These are phyloP conservation scores for Flaveria trinervia DNA, from an alignment of 129 eudicot species.

Conservation along the genomic window DNA sequence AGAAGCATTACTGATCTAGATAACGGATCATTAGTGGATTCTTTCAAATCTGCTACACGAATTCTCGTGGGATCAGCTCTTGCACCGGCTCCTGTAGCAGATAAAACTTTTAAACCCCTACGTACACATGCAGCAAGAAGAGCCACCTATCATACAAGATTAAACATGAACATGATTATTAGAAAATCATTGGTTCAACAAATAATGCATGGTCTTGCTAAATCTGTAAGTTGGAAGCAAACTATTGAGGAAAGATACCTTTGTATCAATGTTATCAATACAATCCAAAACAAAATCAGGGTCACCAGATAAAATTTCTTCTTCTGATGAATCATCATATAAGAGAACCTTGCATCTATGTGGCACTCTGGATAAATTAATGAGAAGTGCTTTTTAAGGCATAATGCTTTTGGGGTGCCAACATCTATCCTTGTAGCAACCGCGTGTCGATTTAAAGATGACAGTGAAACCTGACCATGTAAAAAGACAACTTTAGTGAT, in stretches of 20 bases:
- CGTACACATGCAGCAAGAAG: constrained; percentile 98
- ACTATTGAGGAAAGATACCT: constrained; percentile 49
- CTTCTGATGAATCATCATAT: constrained; percentile 91
- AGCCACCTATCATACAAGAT: constrained; percentile 60
- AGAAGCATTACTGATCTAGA: constrained; percentile 68
- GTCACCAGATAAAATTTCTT: constrained; percentile 82
- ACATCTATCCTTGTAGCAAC: constrained; percentile 98
- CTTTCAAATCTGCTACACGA: constrained; percentile 89
- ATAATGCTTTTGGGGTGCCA: constrained; percentile 94
- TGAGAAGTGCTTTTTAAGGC: constrained; percentile 90
- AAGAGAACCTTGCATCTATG: constrained; percentile 72
- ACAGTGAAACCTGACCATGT: constrained; percentile 78
- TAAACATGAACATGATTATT: constrained; percentile 21
- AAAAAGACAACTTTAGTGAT: constrained; percentile 8
- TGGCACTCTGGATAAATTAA: constrained; percentile 90
- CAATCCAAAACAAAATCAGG: constrained; percentile 98
- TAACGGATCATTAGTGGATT: constrained; percentile 86
- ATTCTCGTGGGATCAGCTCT: constrained; percentile 99
- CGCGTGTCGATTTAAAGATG: constrained; percentile 97
- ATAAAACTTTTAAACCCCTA: constrained; percentile 88
- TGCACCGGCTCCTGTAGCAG: constrained; percentile 99
- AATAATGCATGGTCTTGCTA: not conserved
- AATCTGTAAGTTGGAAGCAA: constrained; percentile 14
- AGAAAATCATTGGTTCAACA: not conserved
- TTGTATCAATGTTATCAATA: constrained; percentile 97